Evolutionary conservation across 148 eudicot genomes (phyloP).

Genomic region (Vaccinium myrtillus): DNA sequence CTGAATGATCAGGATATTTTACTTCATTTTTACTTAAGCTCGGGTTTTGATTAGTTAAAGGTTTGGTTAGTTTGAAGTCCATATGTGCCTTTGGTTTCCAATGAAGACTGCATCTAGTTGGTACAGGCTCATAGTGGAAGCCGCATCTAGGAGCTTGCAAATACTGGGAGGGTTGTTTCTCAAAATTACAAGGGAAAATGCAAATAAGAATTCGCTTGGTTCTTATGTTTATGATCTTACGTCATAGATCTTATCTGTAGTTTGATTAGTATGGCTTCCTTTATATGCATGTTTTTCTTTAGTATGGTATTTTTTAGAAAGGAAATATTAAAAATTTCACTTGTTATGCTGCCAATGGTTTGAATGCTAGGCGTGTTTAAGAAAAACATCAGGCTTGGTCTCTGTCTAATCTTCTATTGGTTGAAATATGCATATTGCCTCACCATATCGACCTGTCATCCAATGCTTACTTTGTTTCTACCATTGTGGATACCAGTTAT

Average conservation of each 20-base stretch:
- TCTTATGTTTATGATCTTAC: not conserved
- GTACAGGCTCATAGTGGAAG: not conserved
- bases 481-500: not conserved
- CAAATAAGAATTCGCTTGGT: not conserved
- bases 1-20: not conserved
- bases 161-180: not conserved
- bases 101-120: not conserved
- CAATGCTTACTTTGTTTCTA: not conserved
- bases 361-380: not conserved
- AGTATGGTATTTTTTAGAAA: not conserved
- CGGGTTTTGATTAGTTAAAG: not conserved
- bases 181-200: not conserved
- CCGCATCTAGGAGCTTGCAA: no score
- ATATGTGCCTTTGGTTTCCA: not conserved
- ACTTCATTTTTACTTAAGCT: not conserved
- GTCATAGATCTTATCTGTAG: not conserved
- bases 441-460: not conserved
- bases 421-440: not conserved
- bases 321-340: not conserved
- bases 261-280: not conserved
- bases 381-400: not conserved
- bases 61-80: not conserved
- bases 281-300: no score
- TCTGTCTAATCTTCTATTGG: not conserved
- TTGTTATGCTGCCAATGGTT: not conserved